A percentile compares a stretch with the other conserved stretches of the same genome.
Evolutionary conservation across 495 filamentous ascomycete genomes (phyloP).

Genomic region (Aspergillus heteromorphus): DNA sequence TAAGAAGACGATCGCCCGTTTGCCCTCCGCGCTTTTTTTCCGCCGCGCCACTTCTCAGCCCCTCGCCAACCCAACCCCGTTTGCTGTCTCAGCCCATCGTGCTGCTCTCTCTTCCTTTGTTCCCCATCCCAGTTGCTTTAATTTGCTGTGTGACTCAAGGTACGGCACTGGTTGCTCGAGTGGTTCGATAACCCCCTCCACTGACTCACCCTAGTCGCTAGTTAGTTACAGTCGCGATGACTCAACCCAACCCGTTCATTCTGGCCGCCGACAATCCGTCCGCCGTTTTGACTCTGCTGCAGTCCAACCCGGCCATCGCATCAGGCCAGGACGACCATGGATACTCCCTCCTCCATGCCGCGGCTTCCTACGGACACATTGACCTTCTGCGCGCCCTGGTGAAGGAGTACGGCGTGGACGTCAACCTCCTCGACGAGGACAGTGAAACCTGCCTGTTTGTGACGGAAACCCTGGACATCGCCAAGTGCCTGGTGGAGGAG

Average conservation of each 20-base stretch:
- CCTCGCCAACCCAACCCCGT: background rate
- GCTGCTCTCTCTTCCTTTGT: background rate
- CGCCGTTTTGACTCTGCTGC: conserved; percentile 60
- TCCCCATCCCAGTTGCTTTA: background rate
- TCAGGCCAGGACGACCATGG: conserved; percentile 71
- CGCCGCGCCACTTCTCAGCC: conserved; percentile 2
- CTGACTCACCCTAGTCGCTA: conserved; percentile 10
- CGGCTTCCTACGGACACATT: conserved; percentile 82
- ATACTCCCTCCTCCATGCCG: conserved; percentile 90
- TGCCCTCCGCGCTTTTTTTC: conserved; percentile 1
- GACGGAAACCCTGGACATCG: conserved; percentile 69
- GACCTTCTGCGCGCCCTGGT: conserved; percentile 74
- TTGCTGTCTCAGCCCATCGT: background rate
- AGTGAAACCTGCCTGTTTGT: conserved; percentile 88
- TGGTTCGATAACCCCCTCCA: background rate
- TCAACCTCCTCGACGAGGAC: conserved; percentile 81
- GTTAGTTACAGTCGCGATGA: conserved; percentile 32
- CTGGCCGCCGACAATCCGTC: conserved; percentile 72
- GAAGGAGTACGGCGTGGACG: conserved; percentile 67
- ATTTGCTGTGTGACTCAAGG: background rate
- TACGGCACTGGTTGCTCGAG: background rate
- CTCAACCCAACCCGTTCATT: conserved; percentile 65
- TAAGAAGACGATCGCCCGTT: background rate
- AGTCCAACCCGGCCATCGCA: conserved; percentile 59
- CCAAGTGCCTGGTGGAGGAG: conserved; percentile 73